Base-by-base conservation (phyloP, 345 rosid genomes). In the Lenwebbia sp. region DNA sequence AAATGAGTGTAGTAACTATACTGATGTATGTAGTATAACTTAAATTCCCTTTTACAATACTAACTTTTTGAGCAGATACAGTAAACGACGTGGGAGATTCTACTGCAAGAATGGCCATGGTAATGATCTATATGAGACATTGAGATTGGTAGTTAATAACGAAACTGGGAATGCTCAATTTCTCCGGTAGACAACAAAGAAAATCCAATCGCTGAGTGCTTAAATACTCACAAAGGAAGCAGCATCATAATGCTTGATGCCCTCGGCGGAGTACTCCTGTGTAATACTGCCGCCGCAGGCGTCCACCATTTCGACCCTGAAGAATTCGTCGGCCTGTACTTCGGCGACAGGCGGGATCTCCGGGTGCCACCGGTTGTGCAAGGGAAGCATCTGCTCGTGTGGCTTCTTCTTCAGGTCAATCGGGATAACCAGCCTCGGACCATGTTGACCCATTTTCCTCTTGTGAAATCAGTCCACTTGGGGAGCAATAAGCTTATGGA, bases 351-450 rank as follows among this genome's bases (percentile, higher is more conserved):
- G 93, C 10, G 93, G 92, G 92, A 70, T 92, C 86, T 94, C 76
- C 87, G 93, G 85, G 91, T 94, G 85, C 94, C 86, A 90, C n/a
- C n/a, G n/a, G n/a, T n/a, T n/a, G n/a, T n/a, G n/a, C n/a, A n/a
- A n/a, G n/a, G n/a, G n/a, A n/a, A n/a, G n/a, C n/a, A 51, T 65
- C 76, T 93, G 96, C 84, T 93, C 86, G 88, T 92, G 90, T 90
- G 96, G 96, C 86, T 92, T 91, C 92, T 90, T 94, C 90, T 91
- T 91, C 89, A 93, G 56, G 87, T 96, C 99, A 81, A 94, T 86
- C 75, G 94, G 90, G 82, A 94, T 88, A 17, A 93, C 94, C 47
- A 88, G 51, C 90, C 91, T 91, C 85, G 96, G 92, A 86, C 92
- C 90, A 56, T 90, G 65, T 14, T 93, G 94, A 88, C 93, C 94